phyloP scores from a whole-genome alignment of 108 stramenopile genomes.

The Cyclostephanos invisitatus region DNA sequence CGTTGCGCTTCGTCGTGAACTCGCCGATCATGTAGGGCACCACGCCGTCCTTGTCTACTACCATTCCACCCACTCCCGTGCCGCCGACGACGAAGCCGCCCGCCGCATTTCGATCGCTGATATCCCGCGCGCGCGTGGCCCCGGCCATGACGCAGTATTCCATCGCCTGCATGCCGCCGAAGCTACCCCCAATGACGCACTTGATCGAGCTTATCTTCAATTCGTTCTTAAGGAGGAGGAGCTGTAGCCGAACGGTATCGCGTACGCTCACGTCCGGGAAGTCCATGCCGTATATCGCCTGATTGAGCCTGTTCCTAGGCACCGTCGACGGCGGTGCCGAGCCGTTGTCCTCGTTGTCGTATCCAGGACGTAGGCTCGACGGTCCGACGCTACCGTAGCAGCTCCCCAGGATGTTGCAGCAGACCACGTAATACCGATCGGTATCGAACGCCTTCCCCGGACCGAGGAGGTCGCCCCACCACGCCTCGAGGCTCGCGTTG shows the following conservation, averaged over 20 bases:
- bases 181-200: conserved; percentile 91
- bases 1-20: conserved; percentile 45
- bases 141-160: conserved; percentile 89
- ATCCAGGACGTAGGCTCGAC: conserved; percentile 58
- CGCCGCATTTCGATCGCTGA: background rate
- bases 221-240: conserved; percentile 73
- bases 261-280: conserved; percentile 90
- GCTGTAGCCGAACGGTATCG: conserved; percentile 87
- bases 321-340: background rate
- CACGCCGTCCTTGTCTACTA: background rate
- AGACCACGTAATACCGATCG: conserved; percentile 87
- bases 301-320: conserved; percentile 30
- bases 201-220: conserved; percentile 74
- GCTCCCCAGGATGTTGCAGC: conserved; percentile 88
- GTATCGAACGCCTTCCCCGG: conserved; percentile 91
- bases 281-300: conserved; percentile 67
- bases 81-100: background rate
- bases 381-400: conserved; percentile 89
- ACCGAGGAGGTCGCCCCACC: conserved; percentile 94
- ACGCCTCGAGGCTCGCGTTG: conserved; percentile 88
- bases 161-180: conserved; percentile 96
- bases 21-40: conserved; percentile 46
- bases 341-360: conserved; percentile 16
- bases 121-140: conserved; percentile 41
- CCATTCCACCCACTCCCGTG: background rate